These are phyloP conservation scores for Globisporangium emineosum DNA, from an alignment of 352 stramenopile species.

Conservation along the genomic window DNA sequence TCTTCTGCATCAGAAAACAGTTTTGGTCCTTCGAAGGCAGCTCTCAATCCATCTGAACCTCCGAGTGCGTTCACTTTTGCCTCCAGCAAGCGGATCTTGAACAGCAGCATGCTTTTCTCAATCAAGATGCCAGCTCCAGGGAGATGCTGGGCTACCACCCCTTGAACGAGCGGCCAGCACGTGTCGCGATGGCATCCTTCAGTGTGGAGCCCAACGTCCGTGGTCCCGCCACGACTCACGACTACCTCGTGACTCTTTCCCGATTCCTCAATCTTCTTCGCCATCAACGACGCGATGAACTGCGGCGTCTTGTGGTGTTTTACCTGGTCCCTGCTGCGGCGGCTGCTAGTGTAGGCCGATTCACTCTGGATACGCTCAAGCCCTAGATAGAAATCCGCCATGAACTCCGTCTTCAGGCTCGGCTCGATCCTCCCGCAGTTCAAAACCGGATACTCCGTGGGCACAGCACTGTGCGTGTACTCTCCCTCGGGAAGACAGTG, in stretches of 20 bases:
- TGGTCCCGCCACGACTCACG: slow-evolving; percentile 33
- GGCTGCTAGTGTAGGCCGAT: not conserved
- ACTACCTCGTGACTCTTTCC: not conserved
- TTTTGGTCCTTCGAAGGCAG: not conserved
- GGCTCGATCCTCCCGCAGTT: slow-evolving; percentile 31
- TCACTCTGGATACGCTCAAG: not conserved
- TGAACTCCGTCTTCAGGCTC: slow-evolving; percentile 15
- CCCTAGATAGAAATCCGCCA: slow-evolving; percentile 8
- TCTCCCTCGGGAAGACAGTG: slow-evolving; percentile 27
- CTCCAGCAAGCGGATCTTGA: slow-evolving; percentile 24
- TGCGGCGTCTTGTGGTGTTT: slow-evolving; percentile 53
- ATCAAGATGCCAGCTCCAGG: slow-evolving; percentile 29
- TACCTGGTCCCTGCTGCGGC: slow-evolving; percentile 15
- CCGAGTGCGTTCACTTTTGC: not conserved
- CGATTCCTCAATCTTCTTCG: not conserved
- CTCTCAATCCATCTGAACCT: not conserved
- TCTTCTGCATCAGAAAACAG: slow-evolving; percentile 2
- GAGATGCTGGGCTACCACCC: slow-evolving; percentile 33
- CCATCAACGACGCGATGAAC: slow-evolving; percentile 37
- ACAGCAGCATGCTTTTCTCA: slow-evolving; percentile 32
- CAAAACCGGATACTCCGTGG: slow-evolving; percentile 20
- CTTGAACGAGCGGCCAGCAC: slow-evolving; percentile 51
- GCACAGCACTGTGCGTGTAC: slow-evolving; percentile 37
- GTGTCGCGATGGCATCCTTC: slow-evolving; percentile 37
- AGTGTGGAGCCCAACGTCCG: slow-evolving; percentile 50